Evolutionary conservation across 225 moss, liverwort and hornwort species (phyloP).

Genomic region (Rhytidiadelphus loreus): DNA sequence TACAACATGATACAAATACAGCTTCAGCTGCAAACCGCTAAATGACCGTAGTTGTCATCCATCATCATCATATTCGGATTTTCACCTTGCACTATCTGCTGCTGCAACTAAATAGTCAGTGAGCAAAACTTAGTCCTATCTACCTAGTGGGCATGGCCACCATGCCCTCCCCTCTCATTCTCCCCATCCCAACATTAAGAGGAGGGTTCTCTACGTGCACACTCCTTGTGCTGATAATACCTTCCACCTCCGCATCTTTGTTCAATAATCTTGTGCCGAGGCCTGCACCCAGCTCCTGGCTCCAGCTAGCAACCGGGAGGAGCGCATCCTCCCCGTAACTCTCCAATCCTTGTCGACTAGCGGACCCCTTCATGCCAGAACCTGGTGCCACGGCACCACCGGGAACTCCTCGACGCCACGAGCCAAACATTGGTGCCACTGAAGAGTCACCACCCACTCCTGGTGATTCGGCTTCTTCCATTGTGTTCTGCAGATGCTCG

Average conservation of each 20-base stretch:
- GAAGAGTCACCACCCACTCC: neutral
- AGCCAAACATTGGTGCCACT: slow-evolving; percentile 62
- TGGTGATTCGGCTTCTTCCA: slow-evolving; percentile 21
- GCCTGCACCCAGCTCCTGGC: slow-evolving; percentile 96
- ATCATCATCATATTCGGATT: slow-evolving; percentile 41
- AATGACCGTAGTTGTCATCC: slow-evolving; percentile 47
- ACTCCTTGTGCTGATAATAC: slow-evolving; percentile 14
- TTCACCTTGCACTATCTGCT: slow-evolving; percentile 56
- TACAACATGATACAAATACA: slow-evolving; percentile 90
- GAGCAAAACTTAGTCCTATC: slow-evolving; percentile 47
- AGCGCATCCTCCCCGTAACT: slow-evolving; percentile 89
- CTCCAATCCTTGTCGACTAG: slow-evolving; percentile 45
- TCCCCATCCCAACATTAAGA: slow-evolving; percentile 41
- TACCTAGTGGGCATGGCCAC: slow-evolving; percentile 91
- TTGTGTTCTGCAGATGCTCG: neutral
- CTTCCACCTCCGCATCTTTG: slow-evolving; percentile 42
- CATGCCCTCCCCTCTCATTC: slow-evolving; percentile 80
- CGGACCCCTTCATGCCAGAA: slow-evolving; percentile 17
- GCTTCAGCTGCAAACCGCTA: slow-evolving; percentile 68
- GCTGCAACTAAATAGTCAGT: slow-evolving; percentile 44
- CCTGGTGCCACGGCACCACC: neutral
- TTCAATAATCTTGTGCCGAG: slow-evolving; percentile 83
- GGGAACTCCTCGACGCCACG: slow-evolving; percentile 80
- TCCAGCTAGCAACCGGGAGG: slow-evolving; percentile 98
- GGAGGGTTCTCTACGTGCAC: slow-evolving; percentile 34